Percentiles rank a stretch among this genome's conserved stretches.
phyloP scores from a whole-genome alignment of 805 yeast species.

The Suhomyces canberraensis region DNA sequence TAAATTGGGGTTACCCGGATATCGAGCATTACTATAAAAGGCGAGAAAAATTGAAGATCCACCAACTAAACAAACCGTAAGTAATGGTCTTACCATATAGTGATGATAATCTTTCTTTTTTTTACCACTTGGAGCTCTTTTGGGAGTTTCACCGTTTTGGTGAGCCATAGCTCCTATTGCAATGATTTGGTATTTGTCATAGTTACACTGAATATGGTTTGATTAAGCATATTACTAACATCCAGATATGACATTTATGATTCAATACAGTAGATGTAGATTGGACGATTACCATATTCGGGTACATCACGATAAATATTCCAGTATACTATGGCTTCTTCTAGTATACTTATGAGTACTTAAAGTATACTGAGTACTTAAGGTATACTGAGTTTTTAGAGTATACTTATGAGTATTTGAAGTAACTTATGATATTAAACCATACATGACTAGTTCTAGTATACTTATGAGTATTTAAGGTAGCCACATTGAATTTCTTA shows the following conservation, averaged over 20 bases:
- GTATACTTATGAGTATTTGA: not conserved
- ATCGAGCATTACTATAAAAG: slow-evolving; percentile 1
- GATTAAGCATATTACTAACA: not conserved
- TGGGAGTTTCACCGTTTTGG: slow-evolving; percentile 50
- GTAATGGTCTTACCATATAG: slow-evolving; percentile 4
- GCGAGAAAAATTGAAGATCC: slow-evolving; percentile 1
- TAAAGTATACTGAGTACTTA: too few species aligned
- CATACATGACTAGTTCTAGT: too few species aligned
- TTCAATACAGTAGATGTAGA: too few species aligned
- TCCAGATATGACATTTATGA: too few species aligned
- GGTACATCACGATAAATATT: too few species aligned
- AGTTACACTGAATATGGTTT: slow-evolving; percentile 68
- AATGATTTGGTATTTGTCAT: slow-evolving; percentile 75
- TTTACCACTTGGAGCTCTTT: slow-evolving; percentile 38
- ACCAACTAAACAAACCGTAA: not conserved
- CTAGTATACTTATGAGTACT: too few species aligned
- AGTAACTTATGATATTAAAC: not conserved
- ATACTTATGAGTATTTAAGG: too few species aligned
- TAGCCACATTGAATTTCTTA: too few species aligned
- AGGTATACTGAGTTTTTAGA: too few species aligned
- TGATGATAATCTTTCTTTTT: slow-evolving; percentile 36
- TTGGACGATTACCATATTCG: too few species aligned
- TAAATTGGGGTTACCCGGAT: slow-evolving; percentile 5
- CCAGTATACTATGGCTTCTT: too few species aligned
- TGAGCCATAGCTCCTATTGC: slow-evolving; percentile 44